Evolutionary conservation across 306 rosid species (phyloP).

Genomic region (Cyclanthera cordifolia): DNA sequence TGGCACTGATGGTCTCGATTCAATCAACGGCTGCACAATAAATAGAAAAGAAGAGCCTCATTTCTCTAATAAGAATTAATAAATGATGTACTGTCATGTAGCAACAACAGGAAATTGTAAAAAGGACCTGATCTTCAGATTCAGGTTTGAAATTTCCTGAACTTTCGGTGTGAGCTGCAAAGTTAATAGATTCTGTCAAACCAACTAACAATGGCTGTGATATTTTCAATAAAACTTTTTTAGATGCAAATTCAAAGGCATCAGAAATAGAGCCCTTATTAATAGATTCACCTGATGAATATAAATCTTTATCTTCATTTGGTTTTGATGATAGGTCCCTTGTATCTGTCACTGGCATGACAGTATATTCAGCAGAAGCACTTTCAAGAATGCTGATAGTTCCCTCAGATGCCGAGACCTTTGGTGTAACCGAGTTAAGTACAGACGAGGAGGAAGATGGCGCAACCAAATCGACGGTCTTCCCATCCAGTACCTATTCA

Average conservation of each 20-base stretch:
- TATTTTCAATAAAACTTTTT: background rate
- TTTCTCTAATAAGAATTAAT: background rate
- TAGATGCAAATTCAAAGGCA: background rate
- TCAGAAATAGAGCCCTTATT: background rate
- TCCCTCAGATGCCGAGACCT: constrained; percentile 1
- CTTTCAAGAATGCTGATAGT: constrained; percentile 4
- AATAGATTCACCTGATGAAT: background rate
- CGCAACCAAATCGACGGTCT: constrained; percentile 14
- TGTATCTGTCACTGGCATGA: constrained; percentile 6
- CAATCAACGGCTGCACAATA: constrained; percentile 11
- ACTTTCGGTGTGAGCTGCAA: constrained; percentile 22
- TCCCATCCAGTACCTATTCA: constrained; percentile 16
- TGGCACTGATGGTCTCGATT: constrained; percentile 1
- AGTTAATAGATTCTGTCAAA: constrained; percentile 22
- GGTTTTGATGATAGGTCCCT: constrained; percentile 22
- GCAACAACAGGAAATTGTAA: constrained; percentile 4
- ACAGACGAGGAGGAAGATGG: background rate
- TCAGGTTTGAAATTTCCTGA: constrained; percentile 18
- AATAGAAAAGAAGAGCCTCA: background rate
- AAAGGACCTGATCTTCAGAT: constrained; percentile 51
- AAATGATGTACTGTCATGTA: background rate
- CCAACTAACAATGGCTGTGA: constrained; percentile 20
- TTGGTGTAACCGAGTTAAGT: background rate
- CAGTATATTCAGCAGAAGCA: constrained; percentile 2
- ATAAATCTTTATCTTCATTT: constrained; percentile 7